Conservation (phyloP, 2,329 filamentous ascomycete species). For the Aureobasidium melanogenum region DNA sequence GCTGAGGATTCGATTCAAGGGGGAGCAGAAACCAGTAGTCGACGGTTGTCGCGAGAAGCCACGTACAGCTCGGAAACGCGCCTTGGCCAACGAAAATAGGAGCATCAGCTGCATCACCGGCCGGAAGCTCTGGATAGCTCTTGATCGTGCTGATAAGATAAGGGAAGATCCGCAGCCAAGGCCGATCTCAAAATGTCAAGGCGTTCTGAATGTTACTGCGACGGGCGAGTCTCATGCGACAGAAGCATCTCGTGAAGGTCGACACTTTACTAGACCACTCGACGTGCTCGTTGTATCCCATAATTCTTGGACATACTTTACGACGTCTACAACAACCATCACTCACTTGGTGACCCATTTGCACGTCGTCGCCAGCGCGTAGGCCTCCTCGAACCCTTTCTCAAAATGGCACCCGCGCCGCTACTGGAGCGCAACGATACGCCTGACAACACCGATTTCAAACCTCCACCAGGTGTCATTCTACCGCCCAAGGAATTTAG, state of each 20-base stretch:
- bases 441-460: constrained; percentile 51
- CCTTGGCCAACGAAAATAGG: not conserved
- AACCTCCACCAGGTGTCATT: constrained; percentile 74
- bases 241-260: not conserved
- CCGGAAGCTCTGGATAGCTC: not conserved
- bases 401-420: constrained; percentile 23
- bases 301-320: not conserved
- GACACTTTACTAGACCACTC: not conserved
- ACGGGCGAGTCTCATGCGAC: not conserved
- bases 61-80: constrained; percentile 2
- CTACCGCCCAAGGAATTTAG: constrained; percentile 80
- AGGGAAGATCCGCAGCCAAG: not conserved
- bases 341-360: not conserved
- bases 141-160: not conserved
- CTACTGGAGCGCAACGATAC: constrained; percentile 20
- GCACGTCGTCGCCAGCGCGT: not conserved
- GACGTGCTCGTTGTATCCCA: not conserved
- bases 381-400: not conserved
- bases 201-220: not conserved
- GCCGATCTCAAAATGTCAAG: not conserved
- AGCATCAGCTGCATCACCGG: not conserved
- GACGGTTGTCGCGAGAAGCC: not conserved
- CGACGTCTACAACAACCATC: too few relatives aligned
- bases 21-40: not conserved
- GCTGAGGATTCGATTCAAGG: not conserved